Conservation (phyloP, 345 rosid species). For the Boechera divaricarpa region DNA sequence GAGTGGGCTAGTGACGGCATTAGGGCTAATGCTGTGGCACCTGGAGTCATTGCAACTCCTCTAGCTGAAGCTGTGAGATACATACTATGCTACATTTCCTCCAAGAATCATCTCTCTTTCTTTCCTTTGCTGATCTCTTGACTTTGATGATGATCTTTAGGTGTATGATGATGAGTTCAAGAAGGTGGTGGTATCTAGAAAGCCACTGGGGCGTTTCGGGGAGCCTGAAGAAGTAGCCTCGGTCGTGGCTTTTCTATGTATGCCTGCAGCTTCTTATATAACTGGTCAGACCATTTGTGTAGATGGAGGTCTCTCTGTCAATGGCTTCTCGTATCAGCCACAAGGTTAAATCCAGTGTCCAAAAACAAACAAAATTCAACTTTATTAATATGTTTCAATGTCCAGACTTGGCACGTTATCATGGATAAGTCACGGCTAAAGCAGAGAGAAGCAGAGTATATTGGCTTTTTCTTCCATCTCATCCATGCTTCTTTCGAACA, state of each 20-base stretch:
- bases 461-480: not conserved
- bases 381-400: constrained; percentile 8
- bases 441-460: too few relatives aligned
- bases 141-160: constrained; percentile 30
- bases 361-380: not conserved
- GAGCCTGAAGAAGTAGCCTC: constrained; percentile 63
- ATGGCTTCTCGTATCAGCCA: constrained; percentile 49
- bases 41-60: constrained; percentile 76
- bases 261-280: constrained; percentile 69
- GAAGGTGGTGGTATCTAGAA: constrained; percentile 42
- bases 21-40: constrained; percentile 79
- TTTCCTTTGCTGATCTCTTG: constrained; percentile 23
- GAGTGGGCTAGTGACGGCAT: constrained; percentile 86
- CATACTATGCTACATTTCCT: not conserved
- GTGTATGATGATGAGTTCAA: constrained; percentile 35
- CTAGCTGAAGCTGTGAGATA: constrained; percentile 65
- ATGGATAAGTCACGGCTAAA: not conserved
- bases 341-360: constrained; percentile 13
- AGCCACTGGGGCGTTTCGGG: constrained; percentile 56
- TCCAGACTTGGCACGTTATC: not conserved
- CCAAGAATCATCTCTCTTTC: constrained; percentile 2
- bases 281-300: constrained; percentile 66
- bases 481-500: not conserved
- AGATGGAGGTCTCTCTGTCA: constrained; percentile 60
- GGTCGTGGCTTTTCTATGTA: constrained; percentile 61